A percentile compares a stretch with the other conserved stretches of the same genome.
These are phyloP conservation scores for Lentinula boryana DNA, from an alignment of 768 basidiomycete genomes.

Conservation along the genomic window DNA sequence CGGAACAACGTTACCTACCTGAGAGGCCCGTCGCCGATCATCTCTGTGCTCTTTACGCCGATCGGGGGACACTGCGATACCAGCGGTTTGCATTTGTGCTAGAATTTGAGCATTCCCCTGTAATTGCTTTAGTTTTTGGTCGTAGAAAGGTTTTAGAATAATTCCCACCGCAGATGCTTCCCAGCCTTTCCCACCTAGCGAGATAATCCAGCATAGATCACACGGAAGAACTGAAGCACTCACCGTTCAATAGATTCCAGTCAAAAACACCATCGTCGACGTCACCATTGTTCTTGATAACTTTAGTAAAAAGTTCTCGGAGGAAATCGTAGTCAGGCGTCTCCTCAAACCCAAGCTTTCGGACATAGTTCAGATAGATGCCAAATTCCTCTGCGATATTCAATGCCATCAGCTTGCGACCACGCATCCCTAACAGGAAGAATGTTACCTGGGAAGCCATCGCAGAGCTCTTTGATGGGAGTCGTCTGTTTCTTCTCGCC, in stretches of 20 bases:
- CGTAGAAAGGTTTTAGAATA: neutral
- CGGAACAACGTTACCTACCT: slow-evolving; percentile 51
- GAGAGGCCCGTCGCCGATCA: slow-evolving; percentile 62
- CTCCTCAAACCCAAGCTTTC: slow-evolving; percentile 98
- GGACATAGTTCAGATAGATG: slow-evolving; percentile 98
- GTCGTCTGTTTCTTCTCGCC: slow-evolving; percentile 99
- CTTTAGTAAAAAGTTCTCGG: slow-evolving; percentile 89
- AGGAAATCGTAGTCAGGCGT: slow-evolving; percentile 99
- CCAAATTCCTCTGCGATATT: slow-evolving; percentile 81
- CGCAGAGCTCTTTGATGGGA: slow-evolving; percentile 93
- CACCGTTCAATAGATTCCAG: slow-evolving; percentile 91
- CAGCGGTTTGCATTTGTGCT: slow-evolving; percentile 56
- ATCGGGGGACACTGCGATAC: slow-evolving; percentile 43
- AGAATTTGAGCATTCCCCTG: slow-evolving; percentile 63
- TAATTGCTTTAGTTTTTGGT: slow-evolving; percentile 3
- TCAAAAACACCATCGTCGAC: slow-evolving; percentile 92
- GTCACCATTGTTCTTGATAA: slow-evolving; percentile 87
- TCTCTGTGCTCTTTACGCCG: slow-evolving; percentile 59
- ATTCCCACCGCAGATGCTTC: slow-evolving; percentile 68
- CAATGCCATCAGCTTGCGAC: neutral
- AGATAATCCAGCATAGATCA: neutral
- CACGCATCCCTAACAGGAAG: neutral
- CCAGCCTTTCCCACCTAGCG: slow-evolving; percentile 87
- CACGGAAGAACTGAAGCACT: slow-evolving; percentile 10
- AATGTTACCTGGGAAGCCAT: slow-evolving; percentile 83